Conservation (phyloP, 208 protist genomes). For the Leishmania tropica region DNA sequence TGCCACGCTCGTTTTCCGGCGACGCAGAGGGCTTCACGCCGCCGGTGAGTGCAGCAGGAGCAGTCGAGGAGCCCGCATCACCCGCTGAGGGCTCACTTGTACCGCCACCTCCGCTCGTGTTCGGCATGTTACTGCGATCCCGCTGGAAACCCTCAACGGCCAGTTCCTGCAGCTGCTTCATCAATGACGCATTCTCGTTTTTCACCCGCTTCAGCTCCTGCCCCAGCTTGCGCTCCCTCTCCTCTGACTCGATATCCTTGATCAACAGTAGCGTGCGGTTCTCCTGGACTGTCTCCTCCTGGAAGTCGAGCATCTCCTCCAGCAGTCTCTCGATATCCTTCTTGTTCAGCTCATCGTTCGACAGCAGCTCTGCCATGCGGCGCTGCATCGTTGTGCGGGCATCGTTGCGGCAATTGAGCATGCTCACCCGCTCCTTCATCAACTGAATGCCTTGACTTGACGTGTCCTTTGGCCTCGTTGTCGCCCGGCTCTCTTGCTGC, state of each 20-base stretch:
- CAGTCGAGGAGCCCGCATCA: neutral
- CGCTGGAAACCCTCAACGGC: slow-evolving; percentile 34
- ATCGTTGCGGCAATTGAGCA: slow-evolving; percentile 29
- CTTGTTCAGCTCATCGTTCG: slow-evolving; percentile 40
- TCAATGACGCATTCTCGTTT: slow-evolving; percentile 38
- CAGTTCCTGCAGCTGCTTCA: slow-evolving; percentile 41
- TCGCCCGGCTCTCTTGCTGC: slow-evolving; percentile 43
- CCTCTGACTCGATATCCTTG: slow-evolving; percentile 60
- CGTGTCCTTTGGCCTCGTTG: slow-evolving; percentile 33
- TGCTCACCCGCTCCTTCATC: slow-evolving; percentile 36
- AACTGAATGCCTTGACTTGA: slow-evolving; percentile 25
- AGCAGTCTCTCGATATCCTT: slow-evolving; percentile 60
- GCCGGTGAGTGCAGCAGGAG: neutral
- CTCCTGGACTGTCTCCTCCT: slow-evolving; percentile 63
- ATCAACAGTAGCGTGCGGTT: slow-evolving; percentile 53
- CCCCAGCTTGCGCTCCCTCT: slow-evolving; percentile 41
- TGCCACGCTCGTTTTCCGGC: neutral
- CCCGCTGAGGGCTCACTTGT: neutral
- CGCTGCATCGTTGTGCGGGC: slow-evolving; percentile 48
- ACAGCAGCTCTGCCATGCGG: slow-evolving; percentile 54
- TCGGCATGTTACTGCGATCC: slow-evolving; percentile 10
- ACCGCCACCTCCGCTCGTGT: neutral
- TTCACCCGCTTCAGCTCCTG: slow-evolving; percentile 32
- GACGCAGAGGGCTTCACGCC: neutral
- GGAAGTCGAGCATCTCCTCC: slow-evolving; percentile 74